Conservation (phyloP, 1,284 basidiomycete genomes). For the Melampsora allii-populina region DNA sequence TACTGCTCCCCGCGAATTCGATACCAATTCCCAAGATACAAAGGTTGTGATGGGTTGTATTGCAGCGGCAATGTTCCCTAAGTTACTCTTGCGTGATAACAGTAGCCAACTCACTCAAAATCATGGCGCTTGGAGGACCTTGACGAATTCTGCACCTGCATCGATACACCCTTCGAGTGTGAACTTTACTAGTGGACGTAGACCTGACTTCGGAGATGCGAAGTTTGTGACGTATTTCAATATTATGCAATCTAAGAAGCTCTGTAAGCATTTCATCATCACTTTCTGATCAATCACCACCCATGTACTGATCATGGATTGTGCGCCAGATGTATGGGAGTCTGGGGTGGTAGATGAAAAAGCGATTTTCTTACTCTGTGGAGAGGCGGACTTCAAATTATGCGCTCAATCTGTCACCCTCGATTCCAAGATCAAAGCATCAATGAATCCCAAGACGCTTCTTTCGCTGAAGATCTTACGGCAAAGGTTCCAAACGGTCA, state of each 20-base stretch:
- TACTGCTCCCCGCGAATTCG: constrained; percentile 66
- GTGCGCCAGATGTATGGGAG: constrained; percentile 74
- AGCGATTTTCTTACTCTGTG: constrained; percentile 78
- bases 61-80: constrained; percentile 85
- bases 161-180: constrained; percentile 90
- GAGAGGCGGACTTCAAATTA: constrained; percentile 76
- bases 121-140: constrained; percentile 66
- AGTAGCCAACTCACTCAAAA: constrained; percentile 46
- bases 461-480: constrained; percentile 36
- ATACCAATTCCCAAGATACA: constrained; percentile 64
- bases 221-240: constrained; percentile 83
- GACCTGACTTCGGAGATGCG: constrained; percentile 64
- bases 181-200: constrained; percentile 63
- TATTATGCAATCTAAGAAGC: constrained; percentile 83
- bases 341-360: constrained; percentile 83
- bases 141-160: constrained; percentile 79
- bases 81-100: constrained; percentile 70
- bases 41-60: constrained; percentile 76
- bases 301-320: neutral
- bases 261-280: constrained; percentile 56
- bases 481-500: constrained; percentile 34
- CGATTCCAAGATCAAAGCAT: constrained; percentile 45
- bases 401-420: constrained; percentile 49
- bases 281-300: neutral
- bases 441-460: constrained; percentile 38